Evolutionary conservation across 495 filamentous ascomycete genomes (phyloP).

Genomic region (Diplogelasinospora grovesii): DNA sequence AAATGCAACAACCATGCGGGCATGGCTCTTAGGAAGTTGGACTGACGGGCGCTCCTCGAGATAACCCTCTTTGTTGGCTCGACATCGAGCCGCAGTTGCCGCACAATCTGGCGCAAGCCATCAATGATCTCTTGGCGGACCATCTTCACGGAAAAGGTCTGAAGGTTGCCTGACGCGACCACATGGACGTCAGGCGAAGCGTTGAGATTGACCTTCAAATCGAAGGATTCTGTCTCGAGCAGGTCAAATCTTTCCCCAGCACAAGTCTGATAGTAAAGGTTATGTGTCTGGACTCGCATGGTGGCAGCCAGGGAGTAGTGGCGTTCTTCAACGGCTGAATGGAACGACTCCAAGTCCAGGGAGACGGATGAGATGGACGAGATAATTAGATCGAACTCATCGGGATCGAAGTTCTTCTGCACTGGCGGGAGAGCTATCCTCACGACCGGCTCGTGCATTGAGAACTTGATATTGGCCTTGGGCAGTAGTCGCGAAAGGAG

Average conservation of each 20-base stretch:
- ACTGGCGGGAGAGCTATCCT: conserved; percentile 75
- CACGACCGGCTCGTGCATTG: conserved; percentile 90
- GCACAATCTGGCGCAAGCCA: conserved; percentile 84
- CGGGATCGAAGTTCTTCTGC: conserved; percentile 54
- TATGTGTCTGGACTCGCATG: conserved; percentile 76
- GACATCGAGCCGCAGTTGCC: conserved; percentile 60
- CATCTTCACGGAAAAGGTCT: conserved; percentile 84
- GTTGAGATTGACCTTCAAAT: conserved; percentile 75
- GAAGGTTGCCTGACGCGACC: conserved; percentile 67
- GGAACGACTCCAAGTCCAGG: conserved; percentile 86
- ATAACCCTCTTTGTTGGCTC: conserved; percentile 52
- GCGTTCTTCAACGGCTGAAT: conserved; percentile 74
- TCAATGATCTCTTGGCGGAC: conserved; percentile 85
- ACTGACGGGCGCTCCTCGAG: conserved; percentile 41
- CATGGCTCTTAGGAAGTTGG: conserved; percentile 68
- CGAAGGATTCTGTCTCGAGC: conserved; percentile 75
- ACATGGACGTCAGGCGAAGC: conserved; percentile 83
- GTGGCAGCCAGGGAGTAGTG: conserved; percentile 81
- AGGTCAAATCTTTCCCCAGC: conserved; percentile 76
- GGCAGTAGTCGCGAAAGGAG: conserved; percentile 87
- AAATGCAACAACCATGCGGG: conserved; percentile 82
- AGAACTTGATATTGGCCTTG: conserved; percentile 91
- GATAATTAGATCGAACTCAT: conserved; percentile 90
- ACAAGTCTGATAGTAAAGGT: conserved; percentile 91
- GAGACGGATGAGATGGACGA: conserved; percentile 89